Base-by-base conservation (phyloP, 2,329 filamentous ascomycete species). In the Ceratocystis colombiana region DNA sequence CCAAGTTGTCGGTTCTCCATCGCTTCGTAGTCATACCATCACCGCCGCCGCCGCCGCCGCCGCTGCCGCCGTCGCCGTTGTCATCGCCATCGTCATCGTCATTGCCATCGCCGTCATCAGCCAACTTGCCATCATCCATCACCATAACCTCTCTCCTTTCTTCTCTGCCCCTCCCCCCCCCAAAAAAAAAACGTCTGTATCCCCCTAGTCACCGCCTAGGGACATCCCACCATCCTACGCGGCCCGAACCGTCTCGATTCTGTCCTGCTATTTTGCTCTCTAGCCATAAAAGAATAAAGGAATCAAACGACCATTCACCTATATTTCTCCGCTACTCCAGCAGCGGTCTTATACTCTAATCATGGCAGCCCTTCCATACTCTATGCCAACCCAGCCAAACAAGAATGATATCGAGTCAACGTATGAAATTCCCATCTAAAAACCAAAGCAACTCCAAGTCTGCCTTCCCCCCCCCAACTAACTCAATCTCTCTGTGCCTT, bases 351-450 rank as follows among this genome's bases (percentile, higher is more conserved):
- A 22, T 17, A 59, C 33, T 37, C 63, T 22, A 62, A 75, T 72
- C 68, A 76, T 74, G 72, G 73, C 72, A 70, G 70, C 71, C 65
- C 66, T 73, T 65, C 74, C 71, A 62, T 75, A 64, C 37, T 50
- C 75, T 71, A 84, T 85, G 82, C 82, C 82, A 68, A 78, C 80
- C 70, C 77, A 81, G 62, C 84, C 84, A 15, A 84, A 84, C 72
- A 77, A 81, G 70, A 84, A 87, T 76, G 84, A 86, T 71, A 82
- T 83, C 69, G 76, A 75, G 41, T 78, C 79, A 67, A 82, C 79
- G 78, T 80, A 73, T 71, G 73, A 68, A 30, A 50, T 22, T 62
- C 22, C 46, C 22, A 25, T 53, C 46, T 44, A 22, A 41, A 41
- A 41, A 41, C 10, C 37, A 22, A 53, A 20, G 12, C 22, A 12